A percentile compares a stretch with the other conserved stretches of the same genome.
Conservation (phyloP, 768 basidiomycete species). For the Trametes villosa region DNA sequence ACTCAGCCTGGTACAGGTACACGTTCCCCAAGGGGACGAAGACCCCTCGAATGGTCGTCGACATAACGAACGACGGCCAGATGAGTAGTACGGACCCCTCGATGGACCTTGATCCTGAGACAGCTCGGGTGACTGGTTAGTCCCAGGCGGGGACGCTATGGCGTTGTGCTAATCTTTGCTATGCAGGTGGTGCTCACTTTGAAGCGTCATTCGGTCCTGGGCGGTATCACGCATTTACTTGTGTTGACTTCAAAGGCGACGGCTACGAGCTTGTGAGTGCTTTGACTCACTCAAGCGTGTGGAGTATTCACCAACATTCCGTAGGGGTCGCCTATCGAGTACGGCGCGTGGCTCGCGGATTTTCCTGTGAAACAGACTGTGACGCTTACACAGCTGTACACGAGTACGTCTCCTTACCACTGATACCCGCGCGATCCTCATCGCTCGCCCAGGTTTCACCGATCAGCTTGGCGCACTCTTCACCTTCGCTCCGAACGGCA, state of each 20-base stretch:
- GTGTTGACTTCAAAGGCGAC: constrained; percentile 63
- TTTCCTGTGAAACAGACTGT: constrained; percentile 51
- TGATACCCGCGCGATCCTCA: neutral
- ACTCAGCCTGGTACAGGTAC: constrained; percentile 38
- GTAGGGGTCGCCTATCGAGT: constrained; percentile 50
- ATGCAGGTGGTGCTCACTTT: constrained; percentile 47
- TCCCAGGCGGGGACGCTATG: constrained; percentile 37
- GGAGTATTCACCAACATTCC: constrained; percentile 12
- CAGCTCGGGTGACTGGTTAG: constrained; percentile 52
- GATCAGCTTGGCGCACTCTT: constrained; percentile 57
- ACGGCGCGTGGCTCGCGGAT: constrained; percentile 58
- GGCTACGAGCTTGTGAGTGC: constrained; percentile 37
- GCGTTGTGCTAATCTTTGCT: neutral
- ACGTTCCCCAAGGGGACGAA: constrained; percentile 34
- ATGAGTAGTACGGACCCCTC: constrained; percentile 52
- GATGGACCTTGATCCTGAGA: constrained; percentile 52
- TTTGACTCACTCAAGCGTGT: neutral
- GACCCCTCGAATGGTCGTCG: constrained; percentile 57
- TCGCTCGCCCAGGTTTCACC: constrained; percentile 42
- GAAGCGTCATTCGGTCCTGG: constrained; percentile 64
- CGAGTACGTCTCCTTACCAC: constrained; percentile 38
- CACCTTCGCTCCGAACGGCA: constrained; percentile 51
- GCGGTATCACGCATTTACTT: constrained; percentile 60
- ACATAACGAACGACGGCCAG: constrained; percentile 66
- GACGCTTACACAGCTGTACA: constrained; percentile 52